Base-by-base conservation (phyloP, 2,329 filamentous ascomycete genomes). In the Grosmannia clavigera region DNA sequence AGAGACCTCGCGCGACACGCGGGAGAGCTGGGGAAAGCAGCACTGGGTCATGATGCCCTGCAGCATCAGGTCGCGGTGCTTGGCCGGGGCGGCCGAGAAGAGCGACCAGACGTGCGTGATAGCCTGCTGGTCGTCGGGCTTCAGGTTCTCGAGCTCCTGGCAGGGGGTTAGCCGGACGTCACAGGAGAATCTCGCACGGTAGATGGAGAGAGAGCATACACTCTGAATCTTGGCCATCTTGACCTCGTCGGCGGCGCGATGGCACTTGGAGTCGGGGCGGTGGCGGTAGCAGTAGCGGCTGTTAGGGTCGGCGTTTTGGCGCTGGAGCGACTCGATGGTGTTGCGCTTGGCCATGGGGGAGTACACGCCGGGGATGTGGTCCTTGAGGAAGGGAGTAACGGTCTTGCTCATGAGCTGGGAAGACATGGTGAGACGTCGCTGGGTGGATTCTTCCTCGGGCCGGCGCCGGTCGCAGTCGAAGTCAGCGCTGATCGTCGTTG, bases 91-190 rank as follows among this genome's bases (percentile, higher is more conserved):
- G 48, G 94, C 94, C 0, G 92, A 97, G 76, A 99, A 99, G 55
- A 97, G 80, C 0, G 92, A 95, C 94, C 94, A 99, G 60, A 97
- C 92, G 68, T 96, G 92, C 40, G 92, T 90, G 68, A 99, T 96
- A 69, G 89, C 92, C 74, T 96, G 90, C 73, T 96, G 91, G 71
- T 99, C 94, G 65, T 83, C 85, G 63, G 87, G 82, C 5, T 91
- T 87, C 40, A 96, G 81, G 55, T 82, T 85, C 67, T 92, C 88
- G 58, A 97, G 83, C 72, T 94, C 88, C 86, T 92, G 63, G 57
- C 25, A 40, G 38, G 38, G 35, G 38, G 38, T 40, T 40, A 40
- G 38, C 38, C 38, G 38, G 2, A 16, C 16, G 2, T 5, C 3
- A 3, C 12, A 1, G 38, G 3, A 2, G 38, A 5, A 9, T 7